Percentiles rank a stretch among this genome's conserved stretches.
Conservation (phyloP, 148 eudicot species). For the Heliamphora exappendiculata region DNA sequence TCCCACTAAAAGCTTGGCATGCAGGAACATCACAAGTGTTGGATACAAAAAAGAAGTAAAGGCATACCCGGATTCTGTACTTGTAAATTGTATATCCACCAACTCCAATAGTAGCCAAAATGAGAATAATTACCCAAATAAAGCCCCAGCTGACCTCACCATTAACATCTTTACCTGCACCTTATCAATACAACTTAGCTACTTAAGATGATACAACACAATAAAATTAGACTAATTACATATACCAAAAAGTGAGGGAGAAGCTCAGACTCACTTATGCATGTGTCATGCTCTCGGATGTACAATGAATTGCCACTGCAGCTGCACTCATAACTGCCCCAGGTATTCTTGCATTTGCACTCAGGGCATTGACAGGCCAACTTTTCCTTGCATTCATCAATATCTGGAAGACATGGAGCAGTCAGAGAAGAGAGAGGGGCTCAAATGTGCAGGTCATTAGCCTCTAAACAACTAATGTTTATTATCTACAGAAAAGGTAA, state of each 20-base stretch:
- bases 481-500: not conserved
- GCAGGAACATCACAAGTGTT: not conserved
- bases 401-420: constrained; percentile 32
- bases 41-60: not conserved
- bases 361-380: constrained; percentile 70
- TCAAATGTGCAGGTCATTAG: not conserved
- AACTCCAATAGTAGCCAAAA: constrained; percentile 48
- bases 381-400: constrained; percentile 79
- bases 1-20: not conserved
- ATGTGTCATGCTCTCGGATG: constrained; percentile 75
- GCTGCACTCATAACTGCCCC: constrained; percentile 79
- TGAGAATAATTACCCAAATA: constrained; percentile 54
- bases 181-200: not conserved
- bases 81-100: constrained; percentile 74
- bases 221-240: not conserved
- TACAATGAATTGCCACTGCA: constrained; percentile 48
- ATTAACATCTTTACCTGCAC: constrained; percentile 44
- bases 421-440: not conserved
- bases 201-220: not conserved
- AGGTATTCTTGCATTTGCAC: constrained; percentile 85
- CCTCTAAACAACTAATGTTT: not conserved
- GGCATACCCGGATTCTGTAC: constrained; percentile 61
- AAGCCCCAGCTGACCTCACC: constrained; percentile 46
- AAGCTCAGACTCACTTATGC: constrained; percentile 52
- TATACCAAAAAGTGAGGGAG: not conserved